Percentiles rank a stretch among this genome's conserved stretches.
phyloP scores from a whole-genome alignment of 1,284 basidiomycete species.

The Marasmius fiardii region DNA sequence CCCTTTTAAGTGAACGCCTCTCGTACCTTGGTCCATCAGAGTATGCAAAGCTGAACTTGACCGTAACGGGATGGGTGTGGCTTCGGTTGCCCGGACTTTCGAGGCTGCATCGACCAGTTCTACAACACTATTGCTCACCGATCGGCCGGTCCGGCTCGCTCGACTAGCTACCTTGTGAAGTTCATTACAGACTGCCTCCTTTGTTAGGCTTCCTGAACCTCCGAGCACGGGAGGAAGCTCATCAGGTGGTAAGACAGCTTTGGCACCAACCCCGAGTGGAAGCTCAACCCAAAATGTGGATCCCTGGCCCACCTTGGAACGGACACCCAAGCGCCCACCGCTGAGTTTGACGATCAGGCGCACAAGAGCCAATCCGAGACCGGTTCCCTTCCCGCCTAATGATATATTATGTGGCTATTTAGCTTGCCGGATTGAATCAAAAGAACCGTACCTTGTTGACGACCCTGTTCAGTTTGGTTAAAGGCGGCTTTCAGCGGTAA shows the following conservation, averaged over 20 bases:
- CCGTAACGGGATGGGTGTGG: slow-evolving; percentile 22
- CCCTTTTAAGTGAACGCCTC: neutral
- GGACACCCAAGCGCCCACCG: slow-evolving; percentile 76
- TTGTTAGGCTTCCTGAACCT: slow-evolving; percentile 3
- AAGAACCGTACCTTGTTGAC: slow-evolving; percentile 57
- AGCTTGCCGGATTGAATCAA: neutral
- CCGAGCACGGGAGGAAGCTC: slow-evolving; percentile 12
- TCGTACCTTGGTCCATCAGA: slow-evolving; percentile 67
- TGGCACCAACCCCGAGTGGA: slow-evolving; percentile 43
- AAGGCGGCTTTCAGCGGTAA: slow-evolving; percentile 51
- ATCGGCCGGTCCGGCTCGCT: neutral
- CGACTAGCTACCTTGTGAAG: slow-evolving; percentile 11
- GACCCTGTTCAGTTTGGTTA: slow-evolving; percentile 78
- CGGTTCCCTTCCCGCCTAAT: slow-evolving; percentile 79
- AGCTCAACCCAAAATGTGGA: slow-evolving; percentile 83
- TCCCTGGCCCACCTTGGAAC: slow-evolving; percentile 57
- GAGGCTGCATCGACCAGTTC: slow-evolving; percentile 27
- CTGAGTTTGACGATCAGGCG: slow-evolving; percentile 85
- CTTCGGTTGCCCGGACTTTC: slow-evolving; percentile 23
- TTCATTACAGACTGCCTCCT: slow-evolving; percentile 9
- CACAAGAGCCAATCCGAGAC: slow-evolving; percentile 86
- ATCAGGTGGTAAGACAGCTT: slow-evolving; percentile 24
- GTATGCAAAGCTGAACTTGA: slow-evolving; percentile 54
- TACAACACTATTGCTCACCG: slow-evolving; percentile 18
- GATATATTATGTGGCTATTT: neutral